These are phyloP conservation scores for Hippophae rhamnoides DNA, from an alignment of 306 rosid genomes.

Conservation along the genomic window DNA sequence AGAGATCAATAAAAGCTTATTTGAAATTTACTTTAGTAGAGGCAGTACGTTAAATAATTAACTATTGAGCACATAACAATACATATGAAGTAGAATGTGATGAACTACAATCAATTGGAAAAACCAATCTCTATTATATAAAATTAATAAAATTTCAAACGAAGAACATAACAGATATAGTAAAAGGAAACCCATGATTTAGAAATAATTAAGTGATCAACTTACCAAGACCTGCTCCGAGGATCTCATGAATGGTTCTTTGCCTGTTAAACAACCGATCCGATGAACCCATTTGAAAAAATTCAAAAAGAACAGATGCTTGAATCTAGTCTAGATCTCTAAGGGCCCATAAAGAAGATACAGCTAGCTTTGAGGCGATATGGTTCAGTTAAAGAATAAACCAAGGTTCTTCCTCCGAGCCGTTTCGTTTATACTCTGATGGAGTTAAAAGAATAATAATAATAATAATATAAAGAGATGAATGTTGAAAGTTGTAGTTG, in stretches of 20 bases:
- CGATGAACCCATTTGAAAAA: constrained; percentile 52
- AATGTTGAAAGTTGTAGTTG: constrained; percentile 15
- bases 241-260: constrained; percentile 62
- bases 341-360: constrained; percentile 1
- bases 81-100: not conserved
- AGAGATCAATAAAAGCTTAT: constrained; percentile 1
- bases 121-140: not conserved
- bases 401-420: constrained; percentile 8
- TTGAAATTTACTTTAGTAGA: not conserved
- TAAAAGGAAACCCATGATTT: not conserved
- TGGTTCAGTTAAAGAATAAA: constrained; percentile 12
- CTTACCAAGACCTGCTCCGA: constrained; percentile 76
- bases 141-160: not conserved
- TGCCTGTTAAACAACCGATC: constrained; percentile 59
- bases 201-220: constrained; percentile 14
- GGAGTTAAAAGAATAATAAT: not conserved
- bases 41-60: not conserved
- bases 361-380: constrained; percentile 21
- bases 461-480: constrained; percentile 3
- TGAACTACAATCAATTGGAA: not conserved
- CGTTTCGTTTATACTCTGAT: constrained; percentile 6
- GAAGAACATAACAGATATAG: not conserved
- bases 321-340: constrained; percentile 34
- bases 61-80: not conserved
- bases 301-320: constrained; percentile 11